A percentile compares a stretch with the other conserved stretches of the same genome.
Conservation (phyloP, 192 early-diverging fungal species). For the Mortierella alpina region DNA sequence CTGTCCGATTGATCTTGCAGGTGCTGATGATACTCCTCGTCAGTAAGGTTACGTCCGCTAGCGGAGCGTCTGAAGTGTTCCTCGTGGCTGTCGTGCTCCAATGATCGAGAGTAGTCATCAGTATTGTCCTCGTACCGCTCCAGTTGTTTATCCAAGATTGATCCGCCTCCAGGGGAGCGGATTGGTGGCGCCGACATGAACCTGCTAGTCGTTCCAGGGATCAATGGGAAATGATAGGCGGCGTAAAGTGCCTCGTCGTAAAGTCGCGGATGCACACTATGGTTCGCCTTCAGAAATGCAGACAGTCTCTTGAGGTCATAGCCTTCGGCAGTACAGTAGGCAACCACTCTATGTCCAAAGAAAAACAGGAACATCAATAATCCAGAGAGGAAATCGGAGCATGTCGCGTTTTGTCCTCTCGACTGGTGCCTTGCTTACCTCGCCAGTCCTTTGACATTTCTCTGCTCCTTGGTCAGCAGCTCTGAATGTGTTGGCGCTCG, state of each 20-base stretch:
- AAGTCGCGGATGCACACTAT: slow-evolving; percentile 62
- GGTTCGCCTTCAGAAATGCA: slow-evolving; percentile 57
- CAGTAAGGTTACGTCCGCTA: slow-evolving; percentile 20
- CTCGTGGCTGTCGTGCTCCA: slow-evolving; percentile 32
- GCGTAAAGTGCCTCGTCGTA: slow-evolving; percentile 69
- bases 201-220: slow-evolving; percentile 44
- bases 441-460: slow-evolving; percentile 57
- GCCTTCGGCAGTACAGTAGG: slow-evolving; percentile 80
- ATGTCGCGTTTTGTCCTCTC: not conserved
- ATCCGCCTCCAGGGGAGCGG: slow-evolving; percentile 60
- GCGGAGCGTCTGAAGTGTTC: slow-evolving; percentile 15
- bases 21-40: slow-evolving; percentile 36
- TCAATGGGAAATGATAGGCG: slow-evolving; percentile 66
- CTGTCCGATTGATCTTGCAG: slow-evolving; percentile 19
- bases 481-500: slow-evolving; percentile 63
- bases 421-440: slow-evolving; percentile 22
- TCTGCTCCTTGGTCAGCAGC: slow-evolving; percentile 63
- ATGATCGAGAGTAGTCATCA: slow-evolving; percentile 44
- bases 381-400: not conserved
- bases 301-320: slow-evolving; percentile 60
- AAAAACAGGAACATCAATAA: not conserved
- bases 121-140: slow-evolving; percentile 57
- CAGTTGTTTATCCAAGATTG: slow-evolving; percentile 63
- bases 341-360: slow-evolving; percentile 66
- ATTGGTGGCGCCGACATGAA: slow-evolving; percentile 44